These are phyloP conservation scores for Yamadazyma epiphylla DNA, from an alignment of 1,139 yeast species.

Conservation along the genomic window DNA sequence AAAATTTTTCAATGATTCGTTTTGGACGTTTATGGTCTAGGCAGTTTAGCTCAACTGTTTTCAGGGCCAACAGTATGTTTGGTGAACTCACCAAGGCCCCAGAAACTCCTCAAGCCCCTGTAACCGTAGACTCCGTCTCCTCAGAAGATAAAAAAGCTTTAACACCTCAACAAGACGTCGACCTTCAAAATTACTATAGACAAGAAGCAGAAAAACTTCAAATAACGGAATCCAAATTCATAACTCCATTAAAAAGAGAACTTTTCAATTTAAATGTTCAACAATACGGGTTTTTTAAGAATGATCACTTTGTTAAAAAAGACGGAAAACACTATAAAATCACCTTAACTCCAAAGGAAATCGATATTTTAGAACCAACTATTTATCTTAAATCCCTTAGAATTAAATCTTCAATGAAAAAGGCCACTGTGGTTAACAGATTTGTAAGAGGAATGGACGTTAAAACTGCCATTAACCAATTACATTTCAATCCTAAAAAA, in stretches of 20 bases:
- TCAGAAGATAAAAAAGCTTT: conserved; percentile 5
- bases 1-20: conserved; percentile 6
- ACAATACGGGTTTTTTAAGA: conserved; percentile 72
- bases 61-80: conserved; percentile 18
- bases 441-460: conserved; percentile 69
- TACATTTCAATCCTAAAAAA: conserved; percentile 82
- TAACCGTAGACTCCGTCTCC: not conserved
- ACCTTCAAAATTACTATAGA: conserved; percentile 31
- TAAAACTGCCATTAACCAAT: conserved; percentile 83
- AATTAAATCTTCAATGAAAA: conserved; percentile 81
- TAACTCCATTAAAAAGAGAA: conserved; percentile 72
- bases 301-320: conserved; percentile 50
- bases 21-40: conserved; percentile 8
- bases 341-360: conserved; percentile 57
- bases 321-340: conserved; percentile 52
- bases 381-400: conserved; percentile 74
- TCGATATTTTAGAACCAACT: conserved; percentile 80
- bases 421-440: conserved; percentile 78
- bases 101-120: not conserved
- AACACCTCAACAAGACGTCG: conserved; percentile 28
- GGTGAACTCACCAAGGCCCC: conserved; percentile 23
- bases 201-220: conserved; percentile 27
- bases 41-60: conserved; percentile 9
- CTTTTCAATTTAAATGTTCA: conserved; percentile 61
- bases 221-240: conserved; percentile 29